A percentile compares a stretch with the other conserved stretches of the same genome.
Evolutionary conservation across 768 basidiomycete species (phyloP).

Genomic region (Panaeolus cyanescens): DNA sequence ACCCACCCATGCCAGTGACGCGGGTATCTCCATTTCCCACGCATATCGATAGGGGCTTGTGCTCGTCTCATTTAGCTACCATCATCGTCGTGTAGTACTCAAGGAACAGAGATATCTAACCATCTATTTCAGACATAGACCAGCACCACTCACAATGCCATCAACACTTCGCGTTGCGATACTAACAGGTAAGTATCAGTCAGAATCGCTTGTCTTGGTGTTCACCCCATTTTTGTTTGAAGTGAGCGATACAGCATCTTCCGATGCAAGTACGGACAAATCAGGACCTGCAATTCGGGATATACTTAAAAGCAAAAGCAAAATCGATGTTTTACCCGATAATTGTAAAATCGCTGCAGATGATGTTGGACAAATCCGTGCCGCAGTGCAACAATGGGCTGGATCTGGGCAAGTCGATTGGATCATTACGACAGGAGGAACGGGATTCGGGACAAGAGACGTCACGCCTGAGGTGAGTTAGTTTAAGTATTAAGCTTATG

Average conservation of each 20-base stretch:
- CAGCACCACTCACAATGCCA: background rate
- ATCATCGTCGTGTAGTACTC: background rate
- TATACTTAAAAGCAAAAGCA: conserved; percentile 37
- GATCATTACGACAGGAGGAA: conserved; percentile 86
- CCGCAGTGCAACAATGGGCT: conserved; percentile 47
- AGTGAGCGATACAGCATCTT: conserved; percentile 77
- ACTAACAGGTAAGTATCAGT: conserved; percentile 28
- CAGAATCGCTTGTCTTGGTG: background rate
- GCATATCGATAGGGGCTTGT: background rate
- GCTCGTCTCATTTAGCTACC: background rate
- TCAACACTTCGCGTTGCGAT: conserved; percentile 20
- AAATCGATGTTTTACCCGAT: conserved; percentile 22
- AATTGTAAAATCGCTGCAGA: conserved; percentile 63
- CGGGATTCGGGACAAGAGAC: conserved; percentile 82
- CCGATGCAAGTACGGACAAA: conserved; percentile 49
- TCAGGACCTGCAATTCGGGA: conserved; percentile 67
- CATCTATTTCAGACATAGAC: background rate
- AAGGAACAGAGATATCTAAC: background rate
- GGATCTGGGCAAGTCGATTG: conserved; percentile 56
- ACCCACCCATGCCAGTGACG: background rate
- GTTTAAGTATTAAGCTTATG: background rate
- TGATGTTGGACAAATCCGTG: conserved; percentile 53
- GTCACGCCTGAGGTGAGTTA: conserved; percentile 75
- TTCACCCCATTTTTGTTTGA: background rate
- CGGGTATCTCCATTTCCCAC: background rate